Evolutionary conservation across 2,329 filamentous ascomycete species (phyloP).

Genomic region (Venturia effusa): DNA sequence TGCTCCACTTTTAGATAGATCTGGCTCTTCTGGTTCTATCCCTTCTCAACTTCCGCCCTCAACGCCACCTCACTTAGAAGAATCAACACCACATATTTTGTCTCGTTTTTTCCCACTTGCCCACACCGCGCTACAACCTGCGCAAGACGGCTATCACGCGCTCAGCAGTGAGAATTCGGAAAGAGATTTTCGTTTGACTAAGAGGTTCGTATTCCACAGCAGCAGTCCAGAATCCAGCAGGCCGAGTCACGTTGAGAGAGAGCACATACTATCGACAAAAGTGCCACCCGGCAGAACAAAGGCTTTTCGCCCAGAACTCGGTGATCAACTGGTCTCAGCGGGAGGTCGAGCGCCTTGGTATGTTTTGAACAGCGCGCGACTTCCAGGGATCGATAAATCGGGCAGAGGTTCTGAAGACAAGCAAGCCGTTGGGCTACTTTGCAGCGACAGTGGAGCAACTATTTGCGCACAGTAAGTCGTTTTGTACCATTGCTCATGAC

Average conservation of each 20-base stretch:
- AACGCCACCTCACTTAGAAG: not conserved
- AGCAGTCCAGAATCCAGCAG: not conserved
- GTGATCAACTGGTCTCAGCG: not conserved
- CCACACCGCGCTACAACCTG: not conserved
- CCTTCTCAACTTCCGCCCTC: not conserved
- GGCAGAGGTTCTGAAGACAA: not conserved
- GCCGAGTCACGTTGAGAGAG: not conserved
- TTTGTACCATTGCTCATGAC: not conserved
- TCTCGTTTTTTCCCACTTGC: not conserved
- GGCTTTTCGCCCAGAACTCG: not conserved
- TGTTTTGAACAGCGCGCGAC: constrained; percentile 5
- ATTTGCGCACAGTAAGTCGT: not conserved
- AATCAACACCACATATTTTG: not conserved
- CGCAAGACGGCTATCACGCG: not conserved
- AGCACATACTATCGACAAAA: not conserved
- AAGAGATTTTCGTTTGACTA: not conserved
- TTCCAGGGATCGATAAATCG: not conserved
- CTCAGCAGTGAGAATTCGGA: not conserved
- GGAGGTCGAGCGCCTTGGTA: constrained; percentile 5
- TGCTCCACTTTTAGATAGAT: constrained; percentile 1
- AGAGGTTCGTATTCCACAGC: not conserved
- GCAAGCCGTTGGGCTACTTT: not conserved
- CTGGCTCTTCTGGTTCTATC: not conserved
- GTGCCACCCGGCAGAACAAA: not conserved
- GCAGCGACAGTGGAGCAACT: not conserved